A percentile compares a stretch with the other conserved stretches of the same genome.
These are phyloP conservation scores for Claviceps pusilla DNA, from an alignment of 2,329 filamentous ascomycete genomes.

Conservation along the genomic window DNA sequence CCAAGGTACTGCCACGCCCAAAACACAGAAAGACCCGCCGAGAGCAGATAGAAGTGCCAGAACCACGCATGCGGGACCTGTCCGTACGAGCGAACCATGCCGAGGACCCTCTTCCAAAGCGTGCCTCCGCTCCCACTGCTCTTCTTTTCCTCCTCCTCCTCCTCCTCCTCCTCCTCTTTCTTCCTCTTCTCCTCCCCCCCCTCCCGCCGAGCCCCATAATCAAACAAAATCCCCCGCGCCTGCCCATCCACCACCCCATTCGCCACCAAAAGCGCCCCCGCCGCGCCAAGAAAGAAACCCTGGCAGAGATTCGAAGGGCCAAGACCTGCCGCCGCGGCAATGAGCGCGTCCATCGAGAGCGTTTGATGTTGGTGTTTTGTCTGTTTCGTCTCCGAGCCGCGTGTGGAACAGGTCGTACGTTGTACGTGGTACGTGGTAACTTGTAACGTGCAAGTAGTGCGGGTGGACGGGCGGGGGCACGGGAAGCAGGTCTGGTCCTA, in stretches of 20 bases:
- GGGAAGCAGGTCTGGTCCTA: too few species aligned
- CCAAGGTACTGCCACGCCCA: slow-evolving; percentile 54
- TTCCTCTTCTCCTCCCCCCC: background rate
- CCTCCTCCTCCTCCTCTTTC: background rate
- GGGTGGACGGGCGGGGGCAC: too few species aligned
- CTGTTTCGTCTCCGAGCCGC: too few species aligned
- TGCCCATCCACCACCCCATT: slow-evolving; percentile 29
- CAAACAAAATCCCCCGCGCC: slow-evolving; percentile 29
- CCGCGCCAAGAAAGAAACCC: slow-evolving; percentile 30
- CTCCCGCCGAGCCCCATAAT: slow-evolving; percentile 34
- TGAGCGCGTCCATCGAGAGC: background rate
- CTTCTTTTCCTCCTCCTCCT: background rate
- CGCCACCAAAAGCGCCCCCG: slow-evolving; percentile 25
- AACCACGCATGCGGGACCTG: slow-evolving; percentile 84
- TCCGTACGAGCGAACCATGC: slow-evolving; percentile 14
- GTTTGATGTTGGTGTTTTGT: too few species aligned
- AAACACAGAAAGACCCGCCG: slow-evolving; percentile 52
- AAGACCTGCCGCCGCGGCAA: background rate
- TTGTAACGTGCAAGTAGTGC: too few species aligned
- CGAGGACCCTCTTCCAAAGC: background rate
- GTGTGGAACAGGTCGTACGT: too few species aligned
- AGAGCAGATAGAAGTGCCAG: slow-evolving; percentile 68
- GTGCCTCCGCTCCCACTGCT: background rate
- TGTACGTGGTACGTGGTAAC: too few species aligned
- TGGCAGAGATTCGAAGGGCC: slow-evolving; percentile 14